A percentile compares a stretch with the other conserved stretches of the same genome.
Conservation (phyloP, 257 asterid species). For the Nicotiana attenuata region DNA sequence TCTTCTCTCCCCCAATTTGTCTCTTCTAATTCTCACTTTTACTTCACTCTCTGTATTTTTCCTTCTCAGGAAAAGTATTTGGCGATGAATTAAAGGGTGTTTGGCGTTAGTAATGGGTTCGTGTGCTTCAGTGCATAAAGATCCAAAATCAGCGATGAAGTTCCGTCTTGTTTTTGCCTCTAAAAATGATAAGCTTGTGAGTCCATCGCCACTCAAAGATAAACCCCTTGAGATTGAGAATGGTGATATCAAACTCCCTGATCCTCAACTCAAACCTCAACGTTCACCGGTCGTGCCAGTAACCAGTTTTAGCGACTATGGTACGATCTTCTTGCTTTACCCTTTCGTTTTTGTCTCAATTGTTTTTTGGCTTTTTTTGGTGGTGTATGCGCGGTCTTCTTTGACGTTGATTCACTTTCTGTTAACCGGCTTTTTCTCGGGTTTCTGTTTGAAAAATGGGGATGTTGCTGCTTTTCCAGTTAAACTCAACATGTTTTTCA, state of each 20-base stretch:
- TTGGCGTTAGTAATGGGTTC: conserved; percentile 31
- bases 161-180: conserved; percentile 37
- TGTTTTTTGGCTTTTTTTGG: no score
- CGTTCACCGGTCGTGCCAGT: conserved; percentile 18
- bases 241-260: conserved; percentile 9
- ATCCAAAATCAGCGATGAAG: conserved; percentile 37
- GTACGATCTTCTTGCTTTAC: conserved; percentile 11
- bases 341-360: not conserved
- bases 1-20: no score
- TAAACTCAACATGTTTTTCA: not conserved
- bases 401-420: not conserved
- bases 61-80: not conserved
- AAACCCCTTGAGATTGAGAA: conserved; percentile 11
- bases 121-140: conserved; percentile 32
- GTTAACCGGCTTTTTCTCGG: not conserved
- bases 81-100: not conserved
- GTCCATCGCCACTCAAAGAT: conserved; percentile 54
- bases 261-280: conserved; percentile 30
- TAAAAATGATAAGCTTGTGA: conserved; percentile 34
- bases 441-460: not conserved
- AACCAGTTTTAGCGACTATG: conserved; percentile 19
- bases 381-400: not conserved
- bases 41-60: not conserved
- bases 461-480: not conserved
- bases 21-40: not conserved